phyloP scores from a whole-genome alignment of 164 flowering plant genomes.

The Magnolia officinalis region DNA sequence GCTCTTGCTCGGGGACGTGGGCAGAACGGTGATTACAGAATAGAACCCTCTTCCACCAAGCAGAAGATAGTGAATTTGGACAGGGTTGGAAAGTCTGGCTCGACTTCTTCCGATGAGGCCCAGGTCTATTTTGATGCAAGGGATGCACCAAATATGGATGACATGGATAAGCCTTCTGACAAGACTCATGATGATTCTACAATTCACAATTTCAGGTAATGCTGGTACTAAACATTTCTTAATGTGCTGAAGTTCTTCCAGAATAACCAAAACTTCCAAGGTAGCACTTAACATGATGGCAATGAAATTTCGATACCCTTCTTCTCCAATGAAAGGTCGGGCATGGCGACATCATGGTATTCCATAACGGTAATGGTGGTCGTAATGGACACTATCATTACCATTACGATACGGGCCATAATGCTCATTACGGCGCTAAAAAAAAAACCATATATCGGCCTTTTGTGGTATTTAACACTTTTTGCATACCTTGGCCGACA shows the following conservation, averaged over 20 bases:
- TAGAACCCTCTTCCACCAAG: constrained; percentile 15
- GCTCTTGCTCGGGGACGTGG: constrained; percentile 33
- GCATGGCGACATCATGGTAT: no score
- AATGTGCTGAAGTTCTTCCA: background rate
- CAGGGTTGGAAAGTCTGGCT: constrained; percentile 8
- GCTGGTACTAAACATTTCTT: background rate
- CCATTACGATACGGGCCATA: no score
- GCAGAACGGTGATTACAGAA: constrained; percentile 3
- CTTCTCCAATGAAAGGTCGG: no score
- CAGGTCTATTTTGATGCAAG: background rate
- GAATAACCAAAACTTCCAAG: background rate
- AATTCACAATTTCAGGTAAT: constrained; percentile 11
- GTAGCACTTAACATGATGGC: no score
- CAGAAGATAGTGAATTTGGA: constrained; percentile 19
- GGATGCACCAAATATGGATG: background rate
- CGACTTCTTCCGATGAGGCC: constrained; percentile 15
- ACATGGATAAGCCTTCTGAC: background rate
- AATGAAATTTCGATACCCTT: background rate
- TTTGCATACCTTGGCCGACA: no score
- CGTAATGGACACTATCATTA: no score
- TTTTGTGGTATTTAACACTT: no score
- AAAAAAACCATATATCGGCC: no score
- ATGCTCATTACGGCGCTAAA: no score
- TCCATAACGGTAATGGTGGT: no score
- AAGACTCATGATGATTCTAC: background rate